Evolutionary conservation across 345 rosid genomes (phyloP).

Genomic region (Arabis alpina): DNA sequence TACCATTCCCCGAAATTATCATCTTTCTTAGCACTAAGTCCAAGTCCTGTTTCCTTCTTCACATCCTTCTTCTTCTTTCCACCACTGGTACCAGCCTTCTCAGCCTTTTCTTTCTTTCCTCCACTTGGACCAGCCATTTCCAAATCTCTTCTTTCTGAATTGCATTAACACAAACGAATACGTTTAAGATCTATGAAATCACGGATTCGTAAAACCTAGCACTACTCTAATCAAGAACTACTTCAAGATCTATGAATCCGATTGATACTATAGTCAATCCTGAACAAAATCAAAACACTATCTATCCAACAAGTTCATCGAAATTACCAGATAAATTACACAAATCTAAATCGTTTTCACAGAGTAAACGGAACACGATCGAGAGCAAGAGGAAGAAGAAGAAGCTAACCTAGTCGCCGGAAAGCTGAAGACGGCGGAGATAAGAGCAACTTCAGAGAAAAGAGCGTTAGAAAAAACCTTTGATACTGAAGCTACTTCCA

Average conservation of each 20-base stretch:
- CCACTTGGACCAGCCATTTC: constrained; percentile 37
- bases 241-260: constrained; percentile 7
- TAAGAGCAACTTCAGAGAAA: constrained; percentile 18
- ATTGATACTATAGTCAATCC: too few relatives aligned
- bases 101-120: constrained; percentile 29
- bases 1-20: constrained; percentile 98
- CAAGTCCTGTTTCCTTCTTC: constrained; percentile 93
- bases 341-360: not conserved
- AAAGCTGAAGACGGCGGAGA: constrained; percentile 35
- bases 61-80: constrained; percentile 89
- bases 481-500: not conserved
- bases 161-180: constrained; percentile 8
- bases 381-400: constrained; percentile 5
- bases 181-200: not conserved
- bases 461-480: not conserved
- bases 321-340: not conserved
- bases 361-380: not conserved
- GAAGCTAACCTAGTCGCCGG: constrained; percentile 28
- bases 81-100: constrained; percentile 55
- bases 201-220: constrained; percentile 1
- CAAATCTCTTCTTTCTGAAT: constrained; percentile 14
- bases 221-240: constrained; percentile 4
- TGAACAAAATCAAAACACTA: not conserved
- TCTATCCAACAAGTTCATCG: too few relatives aligned
- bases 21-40: constrained; percentile 79